phyloP scores from a whole-genome alignment of 2,329 filamentous ascomycete species.

The Chaetomiaceae sp. region DNA sequence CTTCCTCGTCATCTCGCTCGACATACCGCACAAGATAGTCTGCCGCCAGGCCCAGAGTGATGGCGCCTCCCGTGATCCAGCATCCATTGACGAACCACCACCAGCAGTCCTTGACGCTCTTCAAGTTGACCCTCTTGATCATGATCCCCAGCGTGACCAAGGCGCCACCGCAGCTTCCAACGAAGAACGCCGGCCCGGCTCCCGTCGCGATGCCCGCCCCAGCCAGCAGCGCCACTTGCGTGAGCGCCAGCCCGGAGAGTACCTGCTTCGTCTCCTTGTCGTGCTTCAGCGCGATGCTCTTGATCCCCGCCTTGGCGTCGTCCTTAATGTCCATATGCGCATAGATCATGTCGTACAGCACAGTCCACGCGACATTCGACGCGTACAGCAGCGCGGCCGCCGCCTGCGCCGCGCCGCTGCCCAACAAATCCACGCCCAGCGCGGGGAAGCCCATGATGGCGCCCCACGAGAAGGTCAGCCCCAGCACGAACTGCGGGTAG shows the following conservation, averaged over 20 bases:
- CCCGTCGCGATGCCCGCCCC: slow-evolving; percentile 62
- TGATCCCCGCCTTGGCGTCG: slow-evolving; percentile 79
- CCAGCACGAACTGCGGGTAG: slow-evolving; percentile 79
- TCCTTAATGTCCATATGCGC: slow-evolving; percentile 88
- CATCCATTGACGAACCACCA: slow-evolving; percentile 72
- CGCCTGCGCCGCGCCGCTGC: slow-evolving; percentile 54
- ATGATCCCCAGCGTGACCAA: slow-evolving; percentile 55
- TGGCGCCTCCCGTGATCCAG: slow-evolving; percentile 59
- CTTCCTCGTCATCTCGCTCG: slow-evolving; percentile 21
- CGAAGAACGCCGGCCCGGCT: slow-evolving; percentile 63
- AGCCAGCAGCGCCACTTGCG: slow-evolving; percentile 63
- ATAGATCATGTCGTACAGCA: slow-evolving; percentile 90
- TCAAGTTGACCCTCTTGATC: slow-evolving; percentile 61
- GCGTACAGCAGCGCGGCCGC: slow-evolving; percentile 66
- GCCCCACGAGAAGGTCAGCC: slow-evolving; percentile 83
- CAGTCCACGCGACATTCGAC: slow-evolving; percentile 79
- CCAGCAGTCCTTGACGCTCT: slow-evolving; percentile 63
- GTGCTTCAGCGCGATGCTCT: slow-evolving; percentile 78
- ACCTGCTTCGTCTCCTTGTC: slow-evolving; percentile 71
- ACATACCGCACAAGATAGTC: slow-evolving; percentile 53
- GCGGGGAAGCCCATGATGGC: slow-evolving; percentile 84
- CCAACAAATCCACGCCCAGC: slow-evolving; percentile 67
- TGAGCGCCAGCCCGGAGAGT: slow-evolving; percentile 60
- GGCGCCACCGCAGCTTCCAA: slow-evolving; percentile 61
- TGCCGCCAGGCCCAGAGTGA: slow-evolving; percentile 51